Percentiles rank a stretch among this genome's conserved stretches.
Conservation (phyloP, 257 asterid species). For the Gentiana dahurica region DNA sequence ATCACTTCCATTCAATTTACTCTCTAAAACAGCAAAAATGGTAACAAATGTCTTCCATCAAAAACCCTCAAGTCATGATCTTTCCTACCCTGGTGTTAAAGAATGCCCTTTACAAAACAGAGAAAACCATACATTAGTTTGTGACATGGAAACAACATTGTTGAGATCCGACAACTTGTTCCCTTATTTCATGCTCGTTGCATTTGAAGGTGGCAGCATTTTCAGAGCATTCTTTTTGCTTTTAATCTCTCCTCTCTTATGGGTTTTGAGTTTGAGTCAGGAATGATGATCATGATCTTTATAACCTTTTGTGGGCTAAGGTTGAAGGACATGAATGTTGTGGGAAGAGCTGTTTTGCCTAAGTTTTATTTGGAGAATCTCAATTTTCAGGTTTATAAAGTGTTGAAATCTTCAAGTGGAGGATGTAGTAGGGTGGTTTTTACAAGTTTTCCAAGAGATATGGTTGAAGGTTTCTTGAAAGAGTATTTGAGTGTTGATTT, state of each 20-base stretch:
- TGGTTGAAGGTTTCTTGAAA: slow-evolving; percentile 70
- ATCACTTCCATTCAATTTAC: no score
- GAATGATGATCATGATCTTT: slow-evolving; percentile 53
- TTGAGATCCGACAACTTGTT: slow-evolving; percentile 46
- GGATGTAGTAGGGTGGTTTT: slow-evolving; percentile 22
- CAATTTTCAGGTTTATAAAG: slow-evolving; percentile 39
- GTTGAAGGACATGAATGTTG: slow-evolving; percentile 44
- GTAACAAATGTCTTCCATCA: no score
- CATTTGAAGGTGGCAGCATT: slow-evolving; percentile 81
- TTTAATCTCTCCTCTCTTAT: slow-evolving; percentile 38
- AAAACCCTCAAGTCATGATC: no score
- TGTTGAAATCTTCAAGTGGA: slow-evolving; percentile 31
- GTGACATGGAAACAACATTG: slow-evolving; percentile 48
- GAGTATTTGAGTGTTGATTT: slow-evolving; percentile 55
- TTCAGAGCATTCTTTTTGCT: slow-evolving; percentile 59
- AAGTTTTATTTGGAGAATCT: slow-evolving; percentile 73
- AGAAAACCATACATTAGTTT: slow-evolving; percentile 37
- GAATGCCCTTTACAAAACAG: slow-evolving; percentile 26
- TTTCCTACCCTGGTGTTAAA: slow-evolving; percentile 28
- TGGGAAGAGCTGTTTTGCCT: slow-evolving; percentile 63
- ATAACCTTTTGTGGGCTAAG: slow-evolving; percentile 70
- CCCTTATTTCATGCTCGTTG: slow-evolving; percentile 92
- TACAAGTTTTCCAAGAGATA: slow-evolving; percentile 60
- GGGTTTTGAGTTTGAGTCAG: slow-evolving; percentile 25
- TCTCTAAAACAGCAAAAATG: no score